Conservation (phyloP, 2,329 filamentous ascomycete genomes). For the Hymenotorrendiella dingleyae region DNA sequence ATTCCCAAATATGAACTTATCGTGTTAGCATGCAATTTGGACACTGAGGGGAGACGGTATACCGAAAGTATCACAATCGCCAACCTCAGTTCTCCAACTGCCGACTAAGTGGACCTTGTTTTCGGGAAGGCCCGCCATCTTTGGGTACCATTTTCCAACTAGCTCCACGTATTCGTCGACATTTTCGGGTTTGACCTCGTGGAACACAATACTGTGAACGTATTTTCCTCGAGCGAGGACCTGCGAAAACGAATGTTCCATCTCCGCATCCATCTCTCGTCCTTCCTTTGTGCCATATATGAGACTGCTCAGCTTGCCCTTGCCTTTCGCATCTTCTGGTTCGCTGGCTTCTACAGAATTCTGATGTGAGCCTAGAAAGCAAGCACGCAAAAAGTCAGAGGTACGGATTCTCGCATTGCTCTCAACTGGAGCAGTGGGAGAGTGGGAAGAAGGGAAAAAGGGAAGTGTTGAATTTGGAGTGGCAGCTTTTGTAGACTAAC, state of each 20-base stretch:
- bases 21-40: slow-evolving; percentile 28
- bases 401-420: slow-evolving; percentile 37
- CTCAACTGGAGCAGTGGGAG: slow-evolving; percentile 39
- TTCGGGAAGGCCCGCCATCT: slow-evolving; percentile 74
- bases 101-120: slow-evolving; percentile 96
- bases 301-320: slow-evolving; percentile 71
- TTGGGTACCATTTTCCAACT: slow-evolving; percentile 87
- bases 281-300: slow-evolving; percentile 98
- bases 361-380: slow-evolving; percentile 55
- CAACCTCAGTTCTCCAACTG: slow-evolving; percentile 97
- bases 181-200: slow-evolving; percentile 91
- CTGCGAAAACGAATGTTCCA: slow-evolving; percentile 93
- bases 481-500: slow-evolving; percentile 49
- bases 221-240: slow-evolving; percentile 95
- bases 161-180: slow-evolving; percentile 91
- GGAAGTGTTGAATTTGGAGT: slow-evolving; percentile 18
- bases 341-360: slow-evolving; percentile 55
- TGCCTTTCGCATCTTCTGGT: slow-evolving; percentile 54
- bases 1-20: slow-evolving; percentile 98
- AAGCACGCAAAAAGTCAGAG: slow-evolving; percentile 29
- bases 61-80: slow-evolving; percentile 96
- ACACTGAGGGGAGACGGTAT: slow-evolving; percentile 31
- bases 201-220: slow-evolving; percentile 94
- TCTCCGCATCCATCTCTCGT: slow-evolving; percentile 87
- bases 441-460: slow-evolving; percentile 37